phyloP scores from a whole-genome alignment of 495 filamentous ascomycete species.

The Aspergillus cristatus region DNA sequence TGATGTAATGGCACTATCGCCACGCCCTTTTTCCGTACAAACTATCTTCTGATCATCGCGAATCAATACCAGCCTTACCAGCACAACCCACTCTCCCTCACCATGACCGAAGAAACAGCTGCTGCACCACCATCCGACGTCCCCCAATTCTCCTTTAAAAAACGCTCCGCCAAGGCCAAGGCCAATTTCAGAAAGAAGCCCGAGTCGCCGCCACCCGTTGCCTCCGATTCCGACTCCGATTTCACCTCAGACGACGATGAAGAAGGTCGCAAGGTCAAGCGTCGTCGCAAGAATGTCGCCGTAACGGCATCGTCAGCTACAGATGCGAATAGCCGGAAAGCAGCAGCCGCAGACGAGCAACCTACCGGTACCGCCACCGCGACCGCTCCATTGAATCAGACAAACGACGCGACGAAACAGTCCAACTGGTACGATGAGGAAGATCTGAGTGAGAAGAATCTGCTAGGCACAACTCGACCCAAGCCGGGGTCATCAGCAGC shows the following conservation, averaged over 20 bases:
- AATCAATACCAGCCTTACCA: no score
- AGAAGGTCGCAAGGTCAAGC: slow-evolving; percentile 63
- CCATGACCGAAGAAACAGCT: slow-evolving; percentile 1
- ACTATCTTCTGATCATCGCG: no score
- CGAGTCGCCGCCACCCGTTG: slow-evolving; percentile 71
- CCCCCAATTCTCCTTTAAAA: slow-evolving; percentile 60
- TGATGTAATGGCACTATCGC: background rate
- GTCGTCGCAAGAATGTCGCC: slow-evolving; percentile 59
- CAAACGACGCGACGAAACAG: slow-evolving; percentile 86
- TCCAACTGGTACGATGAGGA: slow-evolving; percentile 86
- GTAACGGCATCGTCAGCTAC: slow-evolving; percentile 44
- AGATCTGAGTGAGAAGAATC: slow-evolving; percentile 45
- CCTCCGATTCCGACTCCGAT: slow-evolving; percentile 46
- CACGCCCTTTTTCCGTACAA: no score
- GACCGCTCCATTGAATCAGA: slow-evolving; percentile 42
- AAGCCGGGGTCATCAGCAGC: slow-evolving; percentile 14
- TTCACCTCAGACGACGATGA: slow-evolving; percentile 75
- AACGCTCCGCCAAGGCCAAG: slow-evolving; percentile 67
- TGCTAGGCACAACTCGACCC: slow-evolving; percentile 54
- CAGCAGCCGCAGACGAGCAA: slow-evolving; percentile 36
- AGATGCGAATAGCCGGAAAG: slow-evolving; percentile 29
- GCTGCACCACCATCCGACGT: slow-evolving; percentile 1
- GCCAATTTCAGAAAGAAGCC: slow-evolving; percentile 74
- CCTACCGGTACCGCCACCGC: slow-evolving; percentile 42
- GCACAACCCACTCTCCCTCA: background rate